Percentiles rank a stretch among this genome's conserved stretches.
These are phyloP conservation scores for Suillus ampliporus DNA, from an alignment of 768 basidiomycete species.

Conservation along the genomic window DNA sequence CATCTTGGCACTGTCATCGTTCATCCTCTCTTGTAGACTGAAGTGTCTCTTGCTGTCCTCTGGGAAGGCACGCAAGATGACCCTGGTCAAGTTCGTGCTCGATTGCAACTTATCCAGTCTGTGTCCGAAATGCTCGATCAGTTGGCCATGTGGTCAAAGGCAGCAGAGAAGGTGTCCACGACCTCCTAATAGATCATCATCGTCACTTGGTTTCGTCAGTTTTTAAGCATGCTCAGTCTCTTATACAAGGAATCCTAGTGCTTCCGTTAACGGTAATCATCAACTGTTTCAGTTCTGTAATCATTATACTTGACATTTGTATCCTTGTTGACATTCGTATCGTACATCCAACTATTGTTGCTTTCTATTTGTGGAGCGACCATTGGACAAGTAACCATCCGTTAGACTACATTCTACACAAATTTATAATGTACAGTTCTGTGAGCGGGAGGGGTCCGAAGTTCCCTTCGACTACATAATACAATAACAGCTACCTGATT, in stretches of 20 bases:
- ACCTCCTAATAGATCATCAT: slow-evolving; percentile 1
- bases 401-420: too few species aligned
- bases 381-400: neutral
- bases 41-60: slow-evolving; percentile 61
- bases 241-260: neutral
- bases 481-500: neutral
- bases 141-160: slow-evolving; percentile 49
- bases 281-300: neutral
- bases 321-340: neutral
- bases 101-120: slow-evolving; percentile 45
- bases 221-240: neutral
- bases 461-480: neutral
- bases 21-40: slow-evolving; percentile 38
- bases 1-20: slow-evolving; percentile 10
- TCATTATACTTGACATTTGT: neutral
- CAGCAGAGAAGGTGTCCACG: slow-evolving; percentile 35
- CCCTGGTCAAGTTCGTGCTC: slow-evolving; percentile 48
- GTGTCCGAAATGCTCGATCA: slow-evolving; percentile 49
- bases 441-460: neutral
- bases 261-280: neutral
- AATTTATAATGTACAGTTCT: neutral
- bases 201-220: neutral
- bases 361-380: neutral
- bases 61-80: slow-evolving; percentile 62
- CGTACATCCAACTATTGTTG: neutral